Evolutionary conservation across 306 rosid genomes (phyloP).

Genomic region (Pyrus communis): DNA sequence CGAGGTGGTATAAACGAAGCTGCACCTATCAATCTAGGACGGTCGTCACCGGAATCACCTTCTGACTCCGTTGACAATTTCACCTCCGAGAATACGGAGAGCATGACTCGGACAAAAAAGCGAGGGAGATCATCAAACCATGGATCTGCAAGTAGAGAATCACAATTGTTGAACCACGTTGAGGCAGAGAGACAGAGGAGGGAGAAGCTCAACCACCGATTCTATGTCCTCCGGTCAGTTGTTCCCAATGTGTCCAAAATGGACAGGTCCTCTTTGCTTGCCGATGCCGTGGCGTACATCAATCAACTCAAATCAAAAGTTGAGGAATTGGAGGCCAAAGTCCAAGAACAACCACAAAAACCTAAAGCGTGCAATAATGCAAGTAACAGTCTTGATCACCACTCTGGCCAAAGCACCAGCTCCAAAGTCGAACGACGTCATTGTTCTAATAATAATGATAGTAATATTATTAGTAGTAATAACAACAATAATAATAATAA

Average conservation of each 20-base stretch:
- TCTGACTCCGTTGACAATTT: background rate
- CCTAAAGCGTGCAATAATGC: background rate
- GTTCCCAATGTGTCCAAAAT: constrained; percentile 50
- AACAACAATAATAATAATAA: background rate
- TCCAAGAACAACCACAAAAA: background rate
- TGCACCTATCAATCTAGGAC: background rate
- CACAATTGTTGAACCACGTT: constrained; percentile 19
- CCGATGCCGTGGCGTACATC: constrained; percentile 37
- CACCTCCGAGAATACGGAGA: background rate
- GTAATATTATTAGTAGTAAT: background rate
- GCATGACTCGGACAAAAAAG: background rate
- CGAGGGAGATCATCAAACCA: background rate
- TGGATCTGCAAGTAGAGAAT: background rate
- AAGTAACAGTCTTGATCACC: background rate
- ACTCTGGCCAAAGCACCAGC: background rate
- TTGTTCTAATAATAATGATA: background rate
- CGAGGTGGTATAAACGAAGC: background rate
- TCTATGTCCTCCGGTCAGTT: constrained; percentile 42
- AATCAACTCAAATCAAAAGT: constrained; percentile 32
- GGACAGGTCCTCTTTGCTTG: constrained; percentile 47
- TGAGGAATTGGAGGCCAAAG: background rate
- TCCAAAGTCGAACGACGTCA: background rate
- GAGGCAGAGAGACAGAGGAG: constrained; percentile 47
- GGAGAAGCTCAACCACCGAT: constrained; percentile 34
- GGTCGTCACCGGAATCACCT: background rate